Conservation (phyloP, 331 rosid species). For the Acacia concinna region DNA sequence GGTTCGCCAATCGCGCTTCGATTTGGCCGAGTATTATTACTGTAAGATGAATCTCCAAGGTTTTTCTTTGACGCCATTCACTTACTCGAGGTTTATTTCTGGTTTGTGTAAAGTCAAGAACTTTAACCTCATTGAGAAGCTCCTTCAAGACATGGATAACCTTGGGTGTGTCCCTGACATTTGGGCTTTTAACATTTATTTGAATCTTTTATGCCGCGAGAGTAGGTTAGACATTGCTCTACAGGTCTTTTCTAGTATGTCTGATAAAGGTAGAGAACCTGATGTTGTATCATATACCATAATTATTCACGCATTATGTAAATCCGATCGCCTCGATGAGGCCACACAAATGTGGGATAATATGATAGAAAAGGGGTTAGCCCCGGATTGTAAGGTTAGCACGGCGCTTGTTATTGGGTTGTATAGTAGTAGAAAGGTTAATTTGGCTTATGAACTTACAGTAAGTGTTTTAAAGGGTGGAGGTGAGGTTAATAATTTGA, state of each 20-base stretch:
- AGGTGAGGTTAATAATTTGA: constrained; percentile 54
- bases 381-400: constrained; percentile 64
- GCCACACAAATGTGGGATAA: constrained; percentile 62
- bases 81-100: constrained; percentile 86
- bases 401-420: constrained; percentile 73
- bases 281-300: constrained; percentile 73
- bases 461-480: constrained; percentile 63
- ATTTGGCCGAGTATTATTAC: constrained; percentile 77
- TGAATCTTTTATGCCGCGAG: constrained; percentile 59
- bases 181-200: constrained; percentile 85
- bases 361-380: constrained; percentile 58
- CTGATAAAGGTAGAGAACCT: constrained; percentile 61
- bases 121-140: constrained; percentile 55
- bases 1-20: constrained; percentile 64
- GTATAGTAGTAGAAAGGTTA: constrained; percentile 71
- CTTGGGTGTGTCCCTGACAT: constrained; percentile 74
- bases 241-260: constrained; percentile 54
- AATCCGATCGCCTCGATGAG: constrained; percentile 48
- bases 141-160: constrained; percentile 60
- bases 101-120: constrained; percentile 59
- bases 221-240: constrained; percentile 53
- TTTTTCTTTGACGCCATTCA: constrained; percentile 76
- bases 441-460: constrained; percentile 82
- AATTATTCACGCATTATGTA: constrained; percentile 65
- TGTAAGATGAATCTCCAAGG: constrained; percentile 68